Base-by-base conservation (phyloP, 495 filamentous ascomycete species). In the Aspergillus coremiiformis region DNA sequence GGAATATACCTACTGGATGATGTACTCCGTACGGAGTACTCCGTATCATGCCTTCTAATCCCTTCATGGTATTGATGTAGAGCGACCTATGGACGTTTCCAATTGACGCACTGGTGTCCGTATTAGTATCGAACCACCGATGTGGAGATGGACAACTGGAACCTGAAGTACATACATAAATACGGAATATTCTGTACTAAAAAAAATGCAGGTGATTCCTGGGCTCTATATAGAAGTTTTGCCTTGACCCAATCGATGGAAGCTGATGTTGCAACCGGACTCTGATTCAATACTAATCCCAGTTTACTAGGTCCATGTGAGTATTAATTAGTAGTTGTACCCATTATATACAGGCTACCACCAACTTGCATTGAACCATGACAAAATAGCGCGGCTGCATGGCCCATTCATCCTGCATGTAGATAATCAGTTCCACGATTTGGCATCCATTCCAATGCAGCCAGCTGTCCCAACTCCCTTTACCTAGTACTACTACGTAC, bases 401-500 rank as follows among this genome's bases (percentile, higher is more conserved):
- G 37, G 37, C 37, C 37, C 37, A 41, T 41, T 41, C 17, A 41
- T 21, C 37, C 37, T 41, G 37, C 37, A 41, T 5, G 17, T 15
- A 17, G 37, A 41, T 41, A 41, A 41, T 41, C 37, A 27, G 24
- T 19, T 39, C 30, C 27, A 20, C 19, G n/a, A 14, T 47, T 29
- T 12, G 29, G 17, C 11, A 20, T 22, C 19, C 27, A 23, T 41
- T 41, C 4, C 21, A 26, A 21, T 37, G 35, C 23, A 44, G 59
- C 59, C 59, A 61, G 54, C 55, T 61, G 55, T 61, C 55, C 44
- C 53, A n/a, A n/a, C n/a, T n/a, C n/a, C n/a, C n/a, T n/a, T n/a
- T n/a, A n/a, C n/a, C n/a, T n/a, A n/a, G n/a, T n/a, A n/a, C n/a
- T n/a, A n/a, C n/a, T n/a, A n/a, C 52, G 58, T 61, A 61, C 59